phyloP scores from a whole-genome alignment of 768 basidiomycete genomes.

The Guyanaporus albipodus region DNA sequence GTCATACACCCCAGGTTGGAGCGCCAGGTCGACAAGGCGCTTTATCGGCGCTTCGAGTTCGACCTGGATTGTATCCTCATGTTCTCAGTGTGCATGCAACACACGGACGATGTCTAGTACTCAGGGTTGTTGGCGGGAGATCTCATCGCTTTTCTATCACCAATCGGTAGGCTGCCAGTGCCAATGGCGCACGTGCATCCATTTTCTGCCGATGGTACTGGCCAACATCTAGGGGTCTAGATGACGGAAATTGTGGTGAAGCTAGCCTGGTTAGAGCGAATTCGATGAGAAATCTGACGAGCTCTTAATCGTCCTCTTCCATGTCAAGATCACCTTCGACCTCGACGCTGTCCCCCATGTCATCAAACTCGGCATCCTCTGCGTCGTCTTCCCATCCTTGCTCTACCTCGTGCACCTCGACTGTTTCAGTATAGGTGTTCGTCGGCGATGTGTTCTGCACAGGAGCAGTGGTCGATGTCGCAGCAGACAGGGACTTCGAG shows the following conservation, averaged over 20 bases:
- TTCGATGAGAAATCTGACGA: background rate
- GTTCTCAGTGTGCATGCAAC: too few relatives aligned
- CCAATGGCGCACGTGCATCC: too few relatives aligned
- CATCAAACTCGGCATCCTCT: constrained; percentile 59
- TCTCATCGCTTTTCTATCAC: too few relatives aligned
- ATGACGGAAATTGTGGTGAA: background rate
- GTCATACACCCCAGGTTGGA: too few relatives aligned
- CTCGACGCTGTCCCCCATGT: constrained; percentile 60
- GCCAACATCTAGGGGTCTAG: too few relatives aligned
- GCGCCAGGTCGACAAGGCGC: too few relatives aligned
- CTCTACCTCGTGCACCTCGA: constrained; percentile 21
- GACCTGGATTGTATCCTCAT: too few relatives aligned
- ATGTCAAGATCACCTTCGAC: constrained; percentile 71
- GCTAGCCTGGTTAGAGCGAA: background rate
- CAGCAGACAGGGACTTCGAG: constrained; percentile 35
- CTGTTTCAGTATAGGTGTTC: background rate
- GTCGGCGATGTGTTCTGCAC: background rate
- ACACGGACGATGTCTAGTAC: too few relatives aligned
- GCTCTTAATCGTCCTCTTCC: constrained; percentile 46
- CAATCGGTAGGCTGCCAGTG: too few relatives aligned
- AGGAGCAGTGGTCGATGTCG: background rate
- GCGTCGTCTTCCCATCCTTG: constrained; percentile 35
- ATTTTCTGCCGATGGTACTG: too few relatives aligned
- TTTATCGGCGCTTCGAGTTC: too few relatives aligned
- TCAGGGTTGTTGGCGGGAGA: too few relatives aligned